phyloP scores from a whole-genome alignment of 1,139 yeast genomes.

The Maudiozyma humilis region DNA sequence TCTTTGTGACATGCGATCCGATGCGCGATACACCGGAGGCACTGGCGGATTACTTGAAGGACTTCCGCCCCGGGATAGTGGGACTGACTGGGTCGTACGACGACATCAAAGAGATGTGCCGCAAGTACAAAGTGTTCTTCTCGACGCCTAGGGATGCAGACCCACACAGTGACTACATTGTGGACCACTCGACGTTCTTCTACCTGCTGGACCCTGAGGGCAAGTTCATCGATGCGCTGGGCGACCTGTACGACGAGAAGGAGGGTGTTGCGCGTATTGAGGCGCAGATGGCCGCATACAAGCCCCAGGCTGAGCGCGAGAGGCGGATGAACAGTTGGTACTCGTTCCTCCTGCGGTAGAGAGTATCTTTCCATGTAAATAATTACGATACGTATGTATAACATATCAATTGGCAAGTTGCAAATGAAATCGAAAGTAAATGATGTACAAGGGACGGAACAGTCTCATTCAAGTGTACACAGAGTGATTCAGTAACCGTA shows the following conservation, averaged over 20 bases:
- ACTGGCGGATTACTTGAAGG: conserved; percentile 65
- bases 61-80: conserved; percentile 79
- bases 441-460: not conserved
- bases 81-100: conserved; percentile 92
- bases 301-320: conserved; percentile 58
- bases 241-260: conserved; percentile 75
- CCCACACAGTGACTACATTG: conserved; percentile 91
- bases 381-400: not conserved
- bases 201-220: conserved; percentile 97
- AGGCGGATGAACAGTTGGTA: conserved; percentile 48
- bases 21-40: conserved; percentile 85
- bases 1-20: conserved; percentile 94
- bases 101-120: conserved; percentile 73
- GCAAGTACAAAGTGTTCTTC: conserved; percentile 83
- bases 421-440: conserved; percentile 5
- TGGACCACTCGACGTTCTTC: conserved; percentile 93
- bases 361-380: not conserved
- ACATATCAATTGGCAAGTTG: too few relatives aligned
- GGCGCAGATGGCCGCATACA: conserved; percentile 68
- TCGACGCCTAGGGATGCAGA: conserved; percentile 74
- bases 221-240: conserved; percentile 85
- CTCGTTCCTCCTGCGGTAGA: conserved; percentile 42
- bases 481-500: too few relatives aligned
- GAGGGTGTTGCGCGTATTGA: conserved; percentile 74
- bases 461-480: too few relatives aligned